Percentiles rank a stretch among this genome's conserved stretches.
phyloP scores from a whole-genome alignment of 192 early-diverging fungal species.

The Allomyces javanicus region DNA sequence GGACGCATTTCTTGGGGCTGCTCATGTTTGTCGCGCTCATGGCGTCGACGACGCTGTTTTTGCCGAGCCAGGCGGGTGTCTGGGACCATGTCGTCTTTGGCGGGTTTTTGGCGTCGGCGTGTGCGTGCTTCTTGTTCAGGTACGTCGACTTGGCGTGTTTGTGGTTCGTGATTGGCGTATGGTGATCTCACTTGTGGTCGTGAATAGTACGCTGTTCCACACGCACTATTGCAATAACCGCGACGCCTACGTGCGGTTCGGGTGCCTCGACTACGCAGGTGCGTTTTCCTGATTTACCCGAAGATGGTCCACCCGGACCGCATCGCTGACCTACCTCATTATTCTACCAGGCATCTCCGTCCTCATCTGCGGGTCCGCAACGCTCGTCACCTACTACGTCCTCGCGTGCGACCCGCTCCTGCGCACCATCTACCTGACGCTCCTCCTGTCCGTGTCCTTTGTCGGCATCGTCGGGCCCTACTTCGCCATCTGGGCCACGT shows the following conservation, averaged over 20 bases:
- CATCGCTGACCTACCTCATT: too few species aligned
- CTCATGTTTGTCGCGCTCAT: slow-evolving; percentile 28
- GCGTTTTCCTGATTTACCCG: not conserved
- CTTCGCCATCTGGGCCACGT: slow-evolving; percentile 33
- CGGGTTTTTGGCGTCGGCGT: slow-evolving; percentile 33
- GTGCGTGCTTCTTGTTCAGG: not conserved
- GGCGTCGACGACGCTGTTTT: slow-evolving; percentile 24
- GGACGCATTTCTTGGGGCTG: slow-evolving; percentile 40
- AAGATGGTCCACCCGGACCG: not conserved
- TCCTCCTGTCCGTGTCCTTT: slow-evolving; percentile 24
- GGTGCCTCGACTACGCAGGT: not conserved
- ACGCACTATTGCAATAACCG: slow-evolving; percentile 33
- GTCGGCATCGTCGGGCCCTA: slow-evolving; percentile 27
- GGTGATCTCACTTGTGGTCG: too few species aligned
- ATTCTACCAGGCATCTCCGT: slow-evolving; percentile 24
- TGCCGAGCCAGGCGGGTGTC: slow-evolving; percentile 5
- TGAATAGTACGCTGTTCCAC: not conserved
- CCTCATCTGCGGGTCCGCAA: slow-evolving; percentile 35
- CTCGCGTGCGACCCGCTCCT: slow-evolving; percentile 25
- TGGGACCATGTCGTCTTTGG: slow-evolving; percentile 26
- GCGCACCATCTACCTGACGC: slow-evolving; percentile 22
- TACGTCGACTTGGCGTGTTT: not conserved
- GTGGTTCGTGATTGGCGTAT: too few species aligned
- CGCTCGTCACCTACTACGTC: slow-evolving; percentile 35
- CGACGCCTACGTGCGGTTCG: slow-evolving; percentile 16